A percentile compares a stretch with the other conserved stretches of the same genome.
phyloP scores from a whole-genome alignment of 2,329 filamentous ascomycete genomes.

The Colletotrichum somersetense region DNA sequence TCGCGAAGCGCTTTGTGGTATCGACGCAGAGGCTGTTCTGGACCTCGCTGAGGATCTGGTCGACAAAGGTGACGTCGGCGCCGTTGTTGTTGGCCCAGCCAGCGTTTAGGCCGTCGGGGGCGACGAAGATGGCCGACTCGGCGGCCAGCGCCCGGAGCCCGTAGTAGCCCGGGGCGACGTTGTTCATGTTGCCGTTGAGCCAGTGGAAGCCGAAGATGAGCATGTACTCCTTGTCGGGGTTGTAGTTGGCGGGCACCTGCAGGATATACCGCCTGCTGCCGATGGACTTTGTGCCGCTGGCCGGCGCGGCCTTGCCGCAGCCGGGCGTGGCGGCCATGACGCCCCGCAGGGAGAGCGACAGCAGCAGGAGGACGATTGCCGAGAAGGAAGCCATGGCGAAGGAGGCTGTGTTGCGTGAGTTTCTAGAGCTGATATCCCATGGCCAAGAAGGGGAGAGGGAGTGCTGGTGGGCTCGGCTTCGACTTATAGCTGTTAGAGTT shows the following conservation, averaged over 20 bases:
- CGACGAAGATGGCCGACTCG: slow-evolving; percentile 57
- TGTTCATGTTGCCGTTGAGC: slow-evolving; percentile 54
- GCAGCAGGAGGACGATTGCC: background rate
- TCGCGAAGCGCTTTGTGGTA: slow-evolving; percentile 55
- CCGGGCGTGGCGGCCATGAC: slow-evolving; percentile 44
- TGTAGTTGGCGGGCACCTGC: slow-evolving; percentile 50
- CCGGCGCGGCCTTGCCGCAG: slow-evolving; percentile 50
- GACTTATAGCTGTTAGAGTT: background rate
- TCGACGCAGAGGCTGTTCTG: slow-evolving; percentile 58
- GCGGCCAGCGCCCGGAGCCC: slow-evolving; percentile 53
- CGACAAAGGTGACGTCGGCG: slow-evolving; percentile 57
- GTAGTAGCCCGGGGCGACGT: slow-evolving; percentile 56
- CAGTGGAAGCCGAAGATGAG: slow-evolving; percentile 51
- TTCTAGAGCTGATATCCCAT: background rate
- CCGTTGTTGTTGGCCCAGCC: slow-evolving; percentile 59
- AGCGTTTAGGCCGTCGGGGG: slow-evolving; percentile 56
- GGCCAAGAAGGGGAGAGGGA: background rate
- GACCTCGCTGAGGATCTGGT: slow-evolving; percentile 53
- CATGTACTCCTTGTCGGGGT: slow-evolving; percentile 43
- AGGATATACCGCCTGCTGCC: slow-evolving; percentile 56
- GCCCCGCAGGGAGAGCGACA: background rate
- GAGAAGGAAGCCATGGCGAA: background rate
- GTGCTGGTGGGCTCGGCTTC: background rate
- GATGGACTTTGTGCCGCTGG: slow-evolving; percentile 50
- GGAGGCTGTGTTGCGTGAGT: background rate